Percentiles rank a stretch among this genome's conserved stretches.
Conservation (phyloP, 1,284 basidiomycete species). For the Ceratobasidium sp. region DNA sequence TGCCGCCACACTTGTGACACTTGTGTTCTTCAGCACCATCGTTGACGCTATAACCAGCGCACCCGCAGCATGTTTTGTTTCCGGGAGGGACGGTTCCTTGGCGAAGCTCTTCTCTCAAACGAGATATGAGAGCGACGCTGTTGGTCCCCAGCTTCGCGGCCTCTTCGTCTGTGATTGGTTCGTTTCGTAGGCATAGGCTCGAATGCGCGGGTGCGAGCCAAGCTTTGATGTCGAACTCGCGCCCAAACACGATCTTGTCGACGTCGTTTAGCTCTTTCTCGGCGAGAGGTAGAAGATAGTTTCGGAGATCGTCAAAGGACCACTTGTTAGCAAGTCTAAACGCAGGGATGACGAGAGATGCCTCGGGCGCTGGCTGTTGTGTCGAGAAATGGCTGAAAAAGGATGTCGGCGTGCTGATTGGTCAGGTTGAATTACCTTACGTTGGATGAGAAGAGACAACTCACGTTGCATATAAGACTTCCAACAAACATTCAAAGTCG, state of each 20-base stretch:
- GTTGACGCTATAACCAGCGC: neutral
- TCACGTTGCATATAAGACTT: slow-evolving; percentile 4
- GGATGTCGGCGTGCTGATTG: neutral
- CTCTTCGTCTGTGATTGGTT: slow-evolving; percentile 24
- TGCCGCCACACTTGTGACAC: neutral
- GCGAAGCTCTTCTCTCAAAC: slow-evolving; percentile 16
- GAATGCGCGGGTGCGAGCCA: slow-evolving; percentile 37
- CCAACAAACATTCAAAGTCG: slow-evolving; percentile 12
- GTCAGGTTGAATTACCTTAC: neutral
- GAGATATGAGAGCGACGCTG: slow-evolving; percentile 4
- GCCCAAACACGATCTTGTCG: slow-evolving; percentile 41
- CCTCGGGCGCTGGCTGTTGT: neutral
- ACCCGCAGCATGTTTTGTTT: neutral
- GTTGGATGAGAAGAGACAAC: neutral
- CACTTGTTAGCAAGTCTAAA: neutral
- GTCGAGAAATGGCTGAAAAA: slow-evolving; percentile 24
- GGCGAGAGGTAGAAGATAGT: neutral
- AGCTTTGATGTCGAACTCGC: slow-evolving; percentile 15
- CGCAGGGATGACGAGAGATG: neutral
- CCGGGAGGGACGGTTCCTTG: neutral
- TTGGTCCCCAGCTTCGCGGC: slow-evolving; percentile 2
- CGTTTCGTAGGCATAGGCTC: slow-evolving; percentile 9
- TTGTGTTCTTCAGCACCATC: neutral
- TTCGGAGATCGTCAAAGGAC: neutral
- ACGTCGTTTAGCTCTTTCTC: neutral